Base-by-base conservation (phyloP, 495 filamentous ascomycete species). In the Tuber aestivum region DNA sequence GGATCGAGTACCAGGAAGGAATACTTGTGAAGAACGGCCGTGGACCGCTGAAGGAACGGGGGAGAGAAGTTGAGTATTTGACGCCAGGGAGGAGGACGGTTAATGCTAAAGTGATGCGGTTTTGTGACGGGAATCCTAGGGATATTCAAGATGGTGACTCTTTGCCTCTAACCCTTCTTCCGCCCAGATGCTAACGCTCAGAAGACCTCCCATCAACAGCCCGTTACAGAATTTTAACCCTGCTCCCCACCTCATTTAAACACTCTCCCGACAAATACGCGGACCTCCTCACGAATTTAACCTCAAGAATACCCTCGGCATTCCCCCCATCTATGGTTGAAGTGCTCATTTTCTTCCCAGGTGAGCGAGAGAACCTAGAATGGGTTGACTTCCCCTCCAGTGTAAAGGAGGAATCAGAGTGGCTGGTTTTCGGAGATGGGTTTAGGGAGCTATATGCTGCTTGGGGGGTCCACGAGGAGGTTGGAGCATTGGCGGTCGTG, bases 401-500 rank as follows among this genome's bases (percentile, higher is more conserved):
- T 18, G 77, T 83, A 8, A 75, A 73, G 56, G 76, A 77, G 72
- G 6, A 44, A 69, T 72, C 76, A 14, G 83, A 83, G 71, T 83
- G 83, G 81, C 35, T 75, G 21, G 78, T 83, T 61, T 69, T 83
- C 37, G 80, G 77, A 1, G 79, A 77, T 12, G 68, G 44, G 21
- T 80, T 70, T 56, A 74, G 77, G 0, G 74, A 76, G 45, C 76
- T 72, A 42, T 82, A 83, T 76, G 42, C 73, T 38, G 75, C 72
- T 20, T 84, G 82, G 79, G 80, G 82, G 0, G 70, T 84, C 50
- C 72, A 80, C 73, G 72, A 56, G 48, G 37, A 41, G 21, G 85
- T 84, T 75, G 91, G 91, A 27, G 90, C 86, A 75, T 83, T 92
- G 38, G 87, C 89, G 6, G 87, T 92, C 44, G 89, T 91, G 61